phyloP scores from a whole-genome alignment of 2,329 filamentous ascomycete species.

The Colletotrichum godetiae region DNA sequence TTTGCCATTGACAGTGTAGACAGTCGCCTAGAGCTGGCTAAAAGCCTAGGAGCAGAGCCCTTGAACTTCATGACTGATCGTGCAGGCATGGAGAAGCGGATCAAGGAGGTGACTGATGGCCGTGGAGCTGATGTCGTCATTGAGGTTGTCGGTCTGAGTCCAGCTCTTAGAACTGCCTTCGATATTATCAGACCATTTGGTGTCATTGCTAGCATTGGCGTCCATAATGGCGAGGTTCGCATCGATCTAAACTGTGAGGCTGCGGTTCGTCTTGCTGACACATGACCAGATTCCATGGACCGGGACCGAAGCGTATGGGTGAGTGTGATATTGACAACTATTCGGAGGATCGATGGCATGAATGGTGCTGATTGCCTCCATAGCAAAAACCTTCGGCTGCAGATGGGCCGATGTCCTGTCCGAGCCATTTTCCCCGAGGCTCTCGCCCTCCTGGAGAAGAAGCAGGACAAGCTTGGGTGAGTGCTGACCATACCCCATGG shows the following conservation, averaged over 20 bases:
- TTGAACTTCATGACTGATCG: conserved; percentile 80
- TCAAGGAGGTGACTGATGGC: conserved; percentile 81
- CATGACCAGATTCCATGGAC: conserved; percentile 70
- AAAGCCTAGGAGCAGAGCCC: conserved; percentile 80
- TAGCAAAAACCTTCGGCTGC: conserved; percentile 77
- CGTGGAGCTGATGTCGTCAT: conserved; percentile 88
- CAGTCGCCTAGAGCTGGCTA: conserved; percentile 78
- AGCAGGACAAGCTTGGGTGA: conserved; percentile 75
- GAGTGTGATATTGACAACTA: conserved; percentile 37
- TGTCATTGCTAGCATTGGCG: conserved; percentile 79
- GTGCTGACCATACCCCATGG: conserved; percentile 41
- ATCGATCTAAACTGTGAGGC: background rate
- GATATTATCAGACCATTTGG: conserved; percentile 80
- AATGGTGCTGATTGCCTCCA: conserved; percentile 12
- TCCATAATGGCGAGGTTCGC: conserved; percentile 77
- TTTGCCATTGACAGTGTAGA: conserved; percentile 85
- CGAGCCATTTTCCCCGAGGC: conserved; percentile 76
- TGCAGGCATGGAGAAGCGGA: conserved; percentile 72
- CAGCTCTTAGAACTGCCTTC: conserved; percentile 76
- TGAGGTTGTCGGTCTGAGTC: conserved; percentile 78
- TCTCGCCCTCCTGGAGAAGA: conserved; percentile 72
- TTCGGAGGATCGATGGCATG: background rate
- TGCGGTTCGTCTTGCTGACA: background rate
- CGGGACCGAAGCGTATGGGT: conserved; percentile 71
- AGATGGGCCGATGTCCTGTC: conserved; percentile 83